phyloP scores from a whole-genome alignment of 2,329 filamentous ascomycete genomes.

The Talaromyces piceae region DNA sequence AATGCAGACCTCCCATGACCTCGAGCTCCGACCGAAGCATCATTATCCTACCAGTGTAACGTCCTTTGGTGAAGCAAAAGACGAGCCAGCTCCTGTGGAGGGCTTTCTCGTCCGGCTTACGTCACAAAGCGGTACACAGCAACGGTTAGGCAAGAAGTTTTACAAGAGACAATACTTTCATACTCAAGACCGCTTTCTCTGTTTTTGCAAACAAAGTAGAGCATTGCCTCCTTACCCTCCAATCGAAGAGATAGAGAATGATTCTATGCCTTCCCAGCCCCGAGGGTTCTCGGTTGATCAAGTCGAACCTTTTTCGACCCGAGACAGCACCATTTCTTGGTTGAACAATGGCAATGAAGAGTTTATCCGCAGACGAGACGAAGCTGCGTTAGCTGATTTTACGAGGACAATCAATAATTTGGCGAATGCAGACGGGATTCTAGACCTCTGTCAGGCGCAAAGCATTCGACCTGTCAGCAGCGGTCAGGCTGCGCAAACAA shows the following conservation, averaged over 20 bases:
- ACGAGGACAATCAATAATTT: conserved; percentile 53
- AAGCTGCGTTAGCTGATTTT: conserved; percentile 52
- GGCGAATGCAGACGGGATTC: conserved; percentile 54
- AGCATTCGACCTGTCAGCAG: conserved; percentile 43
- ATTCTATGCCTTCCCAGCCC: conserved; percentile 46
- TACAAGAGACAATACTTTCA: conserved; percentile 61
- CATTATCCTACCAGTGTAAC: conserved; percentile 53
- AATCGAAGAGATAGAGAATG: conserved; percentile 38
- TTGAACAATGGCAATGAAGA: conserved; percentile 41
- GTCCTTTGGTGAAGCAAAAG: conserved; percentile 34
- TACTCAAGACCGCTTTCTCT: conserved; percentile 55
- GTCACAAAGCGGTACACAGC: conserved; percentile 53
- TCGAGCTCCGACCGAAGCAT: conserved; percentile 57
- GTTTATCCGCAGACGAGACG: conserved; percentile 45
- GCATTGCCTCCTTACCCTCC: conserved; percentile 54
- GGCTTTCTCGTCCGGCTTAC: conserved; percentile 60
- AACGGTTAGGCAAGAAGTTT: conserved; percentile 53
- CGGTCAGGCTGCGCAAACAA: conserved; percentile 16
- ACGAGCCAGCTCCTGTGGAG: conserved; percentile 57
- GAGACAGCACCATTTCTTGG: conserved; percentile 51
- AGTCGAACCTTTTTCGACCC: conserved; percentile 53
- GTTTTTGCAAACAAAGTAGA: conserved; percentile 55
- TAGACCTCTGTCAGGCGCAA: conserved; percentile 52
- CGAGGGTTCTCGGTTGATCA: conserved; percentile 55
- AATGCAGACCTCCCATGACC: conserved; percentile 59